Base-by-base conservation (phyloP, 805 yeast species). In the Kodamaea lidongshanica region DNA sequence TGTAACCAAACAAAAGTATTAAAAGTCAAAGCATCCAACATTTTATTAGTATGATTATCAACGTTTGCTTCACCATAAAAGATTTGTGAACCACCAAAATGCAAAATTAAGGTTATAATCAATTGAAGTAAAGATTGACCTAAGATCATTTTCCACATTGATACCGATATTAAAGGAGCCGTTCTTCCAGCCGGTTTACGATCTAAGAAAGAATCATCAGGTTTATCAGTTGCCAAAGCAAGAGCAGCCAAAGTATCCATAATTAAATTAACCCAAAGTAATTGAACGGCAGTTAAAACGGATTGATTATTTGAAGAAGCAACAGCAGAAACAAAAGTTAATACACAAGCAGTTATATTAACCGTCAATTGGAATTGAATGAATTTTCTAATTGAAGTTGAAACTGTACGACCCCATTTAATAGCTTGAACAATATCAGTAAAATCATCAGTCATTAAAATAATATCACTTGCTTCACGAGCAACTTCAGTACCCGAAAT, bases 221-320 rank as follows among this genome's bases (percentile, higher is more conserved):
- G 98, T 45, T 89, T 88, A 54, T 92, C 98, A 3, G 98, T 92
- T 5, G 98, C 98, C 46, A 92, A 70, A 0, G 98, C 98, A 45
- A 92, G 68, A 3, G 98, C 98, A 3, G 98, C 98, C 40, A 92
- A 71, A 0, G 98, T 92, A 56, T 92, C 98, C 98, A 92, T 92
- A 47, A 92, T 92, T 56, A 92, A 68, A 57, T 92, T 92, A 29
- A 92, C 96, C 98, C 98, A 92, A 40, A 92, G 67, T 43, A 92
- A 73, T 61, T 92, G 98, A 26, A 92, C 98, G 1, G 98, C 98
- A 16, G 97, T 89, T 47, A 92, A 67, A 7, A 92, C 98, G 4
- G 96, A 84, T 23, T 71, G 59, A 42, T 88, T 89, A 28, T 77
- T 80, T 16, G 74, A 56, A 4, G 87, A 77, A 1, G 88, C 85